Evolutionary conservation across 768 basidiomycete genomes (phyloP).

Genomic region (Suillus brevipes): DNA sequence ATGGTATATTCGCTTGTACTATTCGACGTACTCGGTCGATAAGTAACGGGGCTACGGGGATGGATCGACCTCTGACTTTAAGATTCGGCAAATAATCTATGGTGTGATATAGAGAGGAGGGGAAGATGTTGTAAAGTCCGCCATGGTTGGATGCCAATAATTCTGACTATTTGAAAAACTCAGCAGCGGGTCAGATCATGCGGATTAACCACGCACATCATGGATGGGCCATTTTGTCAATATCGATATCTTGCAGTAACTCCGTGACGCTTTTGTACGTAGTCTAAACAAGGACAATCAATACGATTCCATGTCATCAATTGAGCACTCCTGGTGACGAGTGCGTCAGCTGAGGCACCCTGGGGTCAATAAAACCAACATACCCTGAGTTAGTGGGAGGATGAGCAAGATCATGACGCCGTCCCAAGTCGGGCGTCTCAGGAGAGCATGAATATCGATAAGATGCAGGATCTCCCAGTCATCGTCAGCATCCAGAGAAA

Average conservation of each 20-base stretch:
- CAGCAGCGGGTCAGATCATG: slow-evolving; percentile 11
- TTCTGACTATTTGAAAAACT: slow-evolving; percentile 51
- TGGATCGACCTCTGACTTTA: too few species aligned
- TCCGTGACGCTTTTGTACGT: slow-evolving; percentile 76
- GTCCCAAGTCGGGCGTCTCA: slow-evolving; percentile 84
- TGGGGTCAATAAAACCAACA: not conserved
- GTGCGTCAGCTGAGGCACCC: not conserved
- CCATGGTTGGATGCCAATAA: slow-evolving; percentile 68
- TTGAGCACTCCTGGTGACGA: slow-evolving; percentile 16
- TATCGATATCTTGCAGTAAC: slow-evolving; percentile 65
- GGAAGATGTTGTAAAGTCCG: slow-evolving; percentile 81
- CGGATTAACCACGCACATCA: slow-evolving; percentile 63
- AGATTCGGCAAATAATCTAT: slow-evolving; percentile 76
- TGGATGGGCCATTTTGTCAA: slow-evolving; percentile 76
- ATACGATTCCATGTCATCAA: slow-evolving; percentile 11
- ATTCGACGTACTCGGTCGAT: slow-evolving; percentile 38
- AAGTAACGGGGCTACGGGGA: slow-evolving; percentile 63
- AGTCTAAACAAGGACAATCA: slow-evolving; percentile 33
- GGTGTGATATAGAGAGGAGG: slow-evolving; percentile 79
- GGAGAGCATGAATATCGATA: slow-evolving; percentile 75
- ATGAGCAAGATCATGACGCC: slow-evolving; percentile 79
- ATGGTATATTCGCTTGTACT: slow-evolving; percentile 28
- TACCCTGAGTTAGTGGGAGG: slow-evolving; percentile 84
- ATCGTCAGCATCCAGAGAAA: slow-evolving; percentile 20
- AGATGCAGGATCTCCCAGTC: slow-evolving; percentile 69